Evolutionary conservation across 192 early-diverging fungal species (phyloP), one percentile per base, ranked within the genome.

Genomic region (Mycoemilia scoparia): DNA sequence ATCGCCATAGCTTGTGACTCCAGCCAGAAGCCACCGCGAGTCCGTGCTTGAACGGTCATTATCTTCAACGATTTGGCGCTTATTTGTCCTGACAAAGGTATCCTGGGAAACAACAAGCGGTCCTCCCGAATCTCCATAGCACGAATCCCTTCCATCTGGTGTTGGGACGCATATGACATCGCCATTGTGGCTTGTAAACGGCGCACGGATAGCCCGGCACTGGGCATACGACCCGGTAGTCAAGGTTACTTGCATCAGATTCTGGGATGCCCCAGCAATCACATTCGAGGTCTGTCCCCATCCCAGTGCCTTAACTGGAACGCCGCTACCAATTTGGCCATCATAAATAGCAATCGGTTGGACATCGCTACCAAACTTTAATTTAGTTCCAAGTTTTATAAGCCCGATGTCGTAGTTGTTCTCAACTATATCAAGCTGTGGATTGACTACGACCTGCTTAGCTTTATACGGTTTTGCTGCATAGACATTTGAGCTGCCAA

Each of bases 341-440:
- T 57, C 58, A 27, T 47, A 41, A 14, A 67, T 61, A 8, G 21
- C 41, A 11, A 60, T 46, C 1, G 64, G 58, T 32, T 67, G 58
- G 9, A 61, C 50, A 11, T 30, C 10, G 5, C 2, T 19, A 23
- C 21, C 39, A 29, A 46, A 57, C 1, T 33, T 43, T 0, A 67
- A 30, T 29, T 52, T 53, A 14, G 39, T 46, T 15, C 48, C 40
- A 16, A 67, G 54, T 25, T 61, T 61, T 10, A 67, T 24, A 27
- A 67, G 33, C 28, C 58, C 64, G 21, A 67, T 47, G 25, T 67
- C 64, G 48, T 67, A 57, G 38, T 54, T 54, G 26, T 61, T 49
- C 27, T 56, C 53, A 24, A 57, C 50, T 4, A 57, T 42, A 31
- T 63, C 51, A 7, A 63, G 19, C 8, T 45, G 36, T 1, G 49